Percentiles rank a stretch among this genome's conserved stretches.
Evolutionary conservation across 1,284 basidiomycete genomes (phyloP).

Genomic region (Tausonia pullulans): DNA sequence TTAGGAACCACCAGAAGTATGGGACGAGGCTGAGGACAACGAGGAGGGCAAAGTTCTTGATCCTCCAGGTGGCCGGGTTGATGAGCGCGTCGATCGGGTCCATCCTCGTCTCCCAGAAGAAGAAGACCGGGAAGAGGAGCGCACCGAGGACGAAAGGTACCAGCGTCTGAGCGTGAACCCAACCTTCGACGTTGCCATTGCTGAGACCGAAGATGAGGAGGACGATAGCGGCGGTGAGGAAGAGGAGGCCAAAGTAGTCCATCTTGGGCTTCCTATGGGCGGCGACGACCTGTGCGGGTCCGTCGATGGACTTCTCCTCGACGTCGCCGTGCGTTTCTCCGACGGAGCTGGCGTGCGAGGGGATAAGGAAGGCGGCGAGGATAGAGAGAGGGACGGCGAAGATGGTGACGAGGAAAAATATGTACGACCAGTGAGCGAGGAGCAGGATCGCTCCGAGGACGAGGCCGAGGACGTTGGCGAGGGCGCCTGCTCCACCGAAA

Average conservation of each 20-base stretch:
- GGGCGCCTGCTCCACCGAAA: slow-evolving; percentile 30
- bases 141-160: not conserved
- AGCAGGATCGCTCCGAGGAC: slow-evolving; percentile 31
- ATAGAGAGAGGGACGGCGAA: slow-evolving; percentile 1
- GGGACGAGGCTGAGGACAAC: not conserved
- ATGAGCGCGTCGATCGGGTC: not conserved
- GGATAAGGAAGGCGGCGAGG: slow-evolving; percentile 2
- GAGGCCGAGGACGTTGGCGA: slow-evolving; percentile 29
- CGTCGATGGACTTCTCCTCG: not conserved
- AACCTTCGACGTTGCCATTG: not conserved
- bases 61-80: not conserved
- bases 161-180: not conserved
- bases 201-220: slow-evolving; percentile 7
- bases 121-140: not conserved
- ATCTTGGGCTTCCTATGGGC: not conserved
- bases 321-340: not conserved
- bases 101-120: not conserved
- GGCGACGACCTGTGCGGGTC: not conserved
- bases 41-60: not conserved
- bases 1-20: not conserved
- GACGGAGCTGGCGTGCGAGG: not conserved
- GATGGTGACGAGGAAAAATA: not conserved
- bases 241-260: not conserved
- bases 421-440: slow-evolving; percentile 32
- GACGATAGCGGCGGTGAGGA: slow-evolving; percentile 1